A percentile compares a stretch with the other conserved stretches of the same genome.
Conservation (phyloP, 345 rosid species). For the Acer campestre region DNA sequence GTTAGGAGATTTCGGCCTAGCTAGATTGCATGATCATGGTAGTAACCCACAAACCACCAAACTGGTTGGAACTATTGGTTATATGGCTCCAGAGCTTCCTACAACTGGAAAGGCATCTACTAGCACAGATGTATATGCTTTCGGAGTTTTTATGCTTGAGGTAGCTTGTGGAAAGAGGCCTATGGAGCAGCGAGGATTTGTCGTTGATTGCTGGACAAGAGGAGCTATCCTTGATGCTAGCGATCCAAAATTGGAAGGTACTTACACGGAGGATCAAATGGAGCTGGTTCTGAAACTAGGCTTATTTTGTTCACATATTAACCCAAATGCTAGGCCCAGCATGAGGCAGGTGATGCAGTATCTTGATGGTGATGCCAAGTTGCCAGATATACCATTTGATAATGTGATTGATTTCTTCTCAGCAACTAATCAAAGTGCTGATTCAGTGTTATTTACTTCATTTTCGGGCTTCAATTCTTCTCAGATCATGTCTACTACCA, state of each 20-base stretch:
- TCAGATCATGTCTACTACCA: too few species aligned
- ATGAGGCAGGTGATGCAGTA: conserved; percentile 35
- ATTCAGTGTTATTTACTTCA: not conserved
- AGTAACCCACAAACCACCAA: conserved; percentile 29
- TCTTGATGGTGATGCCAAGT: conserved; percentile 34
- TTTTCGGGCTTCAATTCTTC: not conserved
- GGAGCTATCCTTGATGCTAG: conserved; percentile 20
- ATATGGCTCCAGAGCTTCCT: conserved; percentile 48
- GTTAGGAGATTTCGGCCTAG: conserved; percentile 48
- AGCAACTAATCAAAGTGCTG: not conserved
- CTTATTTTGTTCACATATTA: conserved; percentile 29
- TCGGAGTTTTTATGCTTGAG: conserved; percentile 6
- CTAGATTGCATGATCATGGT: conserved; percentile 41
- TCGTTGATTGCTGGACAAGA: conserved; percentile 15
- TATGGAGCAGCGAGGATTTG: conserved; percentile 27
- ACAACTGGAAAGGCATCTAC: conserved; percentile 31
- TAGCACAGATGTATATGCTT: conserved; percentile 7
- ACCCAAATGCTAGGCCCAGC: conserved; percentile 18
- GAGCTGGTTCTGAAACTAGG: conserved; percentile 37
- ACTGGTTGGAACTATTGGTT: conserved; percentile 50
- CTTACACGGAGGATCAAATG: conserved; percentile 34
- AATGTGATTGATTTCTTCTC: not conserved
- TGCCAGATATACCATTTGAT: conserved; percentile 20
- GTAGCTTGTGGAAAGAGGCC: conserved; percentile 33
- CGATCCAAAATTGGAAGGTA: conserved; percentile 24